Base-by-base conservation (phyloP, 441 rosid species). In the Mallotus japonicus region DNA sequence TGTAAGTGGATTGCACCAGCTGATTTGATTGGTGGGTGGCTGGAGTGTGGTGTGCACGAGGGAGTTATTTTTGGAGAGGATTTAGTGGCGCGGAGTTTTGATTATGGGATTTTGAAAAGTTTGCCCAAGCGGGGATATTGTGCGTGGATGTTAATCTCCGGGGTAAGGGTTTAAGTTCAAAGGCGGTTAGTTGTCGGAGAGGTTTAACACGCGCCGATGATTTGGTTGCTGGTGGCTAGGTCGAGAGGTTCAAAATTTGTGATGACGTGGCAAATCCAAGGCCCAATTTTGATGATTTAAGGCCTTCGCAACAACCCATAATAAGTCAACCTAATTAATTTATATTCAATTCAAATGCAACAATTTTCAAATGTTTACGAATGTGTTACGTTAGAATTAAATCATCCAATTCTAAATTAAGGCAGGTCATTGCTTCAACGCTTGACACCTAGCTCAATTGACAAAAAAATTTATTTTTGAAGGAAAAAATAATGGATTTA, bases 31-130 rank as follows among this genome's bases (percentile, higher is more conserved):
- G n/a, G 10, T 3, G 20, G 24, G 0, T 14, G 1, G 2, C 0
- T 1, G 8, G 65, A 14, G n/a, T 57, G 77, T 75, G 73, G 28
- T 0, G 1, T 0, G 17, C 13, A 72, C 28, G 34, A 3, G 22
- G 4, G 40, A 1, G 55, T 40, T 51, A 47, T 12, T 15, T 3
- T 15, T 1, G 0, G 6, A 22, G 58, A 19, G 44, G 71, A 9
- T 34, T 60, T 69, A 75, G 75, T 69, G 76, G 77, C 69, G 83
- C 77, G 78, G 79, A 66, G 66, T 54, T 79, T 77, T 77, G 73
- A 66, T 73, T 62, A 17, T 46, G 44, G 37, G 13, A 1, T 63
- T 70, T 19, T 28, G 13, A 69, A 49, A 63, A 47, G 61, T 32
- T 58, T 11, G 28, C 59, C 69, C 73, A 67, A 8, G 16, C 12